Conservation (phyloP, 129 eudicot species). For the Ambrosia trifida region DNA sequence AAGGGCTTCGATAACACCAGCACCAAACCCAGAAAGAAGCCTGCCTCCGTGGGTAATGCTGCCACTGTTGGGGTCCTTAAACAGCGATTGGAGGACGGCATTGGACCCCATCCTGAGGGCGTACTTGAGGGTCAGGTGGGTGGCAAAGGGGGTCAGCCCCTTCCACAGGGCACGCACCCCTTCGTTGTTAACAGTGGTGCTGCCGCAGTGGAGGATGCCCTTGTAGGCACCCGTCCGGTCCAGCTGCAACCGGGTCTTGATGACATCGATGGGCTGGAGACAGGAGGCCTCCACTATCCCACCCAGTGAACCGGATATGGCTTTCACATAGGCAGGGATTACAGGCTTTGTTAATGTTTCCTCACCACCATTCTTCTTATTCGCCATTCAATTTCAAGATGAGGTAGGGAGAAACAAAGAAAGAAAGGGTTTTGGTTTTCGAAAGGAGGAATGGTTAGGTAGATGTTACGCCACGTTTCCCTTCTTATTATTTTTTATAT, state of each 20-base stretch:
- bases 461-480: no score
- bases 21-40: slow-evolving; percentile 80
- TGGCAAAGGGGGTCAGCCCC: slow-evolving; percentile 85
- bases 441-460: no score
- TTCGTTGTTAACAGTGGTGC: slow-evolving; percentile 47
- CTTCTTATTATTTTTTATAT: no score
- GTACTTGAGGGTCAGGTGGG: slow-evolving; percentile 85
- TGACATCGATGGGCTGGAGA: slow-evolving; percentile 88
- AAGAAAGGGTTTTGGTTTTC: no score
- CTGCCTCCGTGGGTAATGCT: slow-evolving; percentile 57
- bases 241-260: slow-evolving; percentile 87
- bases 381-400: no score
- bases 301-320: slow-evolving; percentile 79
- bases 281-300: slow-evolving; percentile 81
- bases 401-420: no score
- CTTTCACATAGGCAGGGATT: slow-evolving; percentile 80
- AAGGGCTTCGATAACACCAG: slow-evolving; percentile 94
- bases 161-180: slow-evolving; percentile 94
- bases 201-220: slow-evolving; percentile 86
- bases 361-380: no score
- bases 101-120: slow-evolving; percentile 90
- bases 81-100: slow-evolving; percentile 64
- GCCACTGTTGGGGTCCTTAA: slow-evolving; percentile 72
- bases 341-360: background rate
- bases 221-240: slow-evolving; percentile 71